phyloP scores from a whole-genome alignment of 768 basidiomycete genomes.

The Boletus edulis region DNA sequence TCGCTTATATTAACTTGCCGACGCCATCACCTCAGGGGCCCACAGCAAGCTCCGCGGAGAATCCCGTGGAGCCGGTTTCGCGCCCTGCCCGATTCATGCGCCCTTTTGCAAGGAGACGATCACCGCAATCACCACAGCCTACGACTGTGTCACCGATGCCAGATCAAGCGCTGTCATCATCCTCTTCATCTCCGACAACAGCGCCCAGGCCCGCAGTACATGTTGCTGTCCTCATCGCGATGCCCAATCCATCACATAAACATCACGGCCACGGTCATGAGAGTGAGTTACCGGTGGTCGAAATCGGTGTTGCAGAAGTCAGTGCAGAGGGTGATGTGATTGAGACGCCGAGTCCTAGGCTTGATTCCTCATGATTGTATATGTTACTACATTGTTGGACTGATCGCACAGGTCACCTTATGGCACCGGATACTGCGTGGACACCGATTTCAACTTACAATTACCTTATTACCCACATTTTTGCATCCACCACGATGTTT shows the following conservation, averaged over 20 bases:
- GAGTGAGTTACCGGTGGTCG: constrained; percentile 30
- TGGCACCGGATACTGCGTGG: constrained; percentile 1
- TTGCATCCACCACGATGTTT: background rate
- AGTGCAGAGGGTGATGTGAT: constrained; percentile 3
- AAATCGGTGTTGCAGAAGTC: constrained; percentile 31
- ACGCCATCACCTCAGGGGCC: constrained; percentile 6
- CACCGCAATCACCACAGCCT: constrained; percentile 14
- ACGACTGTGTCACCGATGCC: constrained; percentile 1
- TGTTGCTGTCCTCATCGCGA: constrained; percentile 44
- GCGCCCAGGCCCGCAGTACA: constrained; percentile 26
- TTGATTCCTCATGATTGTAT: constrained; percentile 10
- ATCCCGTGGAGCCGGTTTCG: constrained; percentile 1
- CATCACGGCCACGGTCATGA: constrained; percentile 13
- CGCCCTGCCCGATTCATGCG: constrained; percentile 12
- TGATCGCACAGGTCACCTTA: background rate
- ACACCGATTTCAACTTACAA: background rate
- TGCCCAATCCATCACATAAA: constrained; percentile 30
- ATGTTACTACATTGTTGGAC: constrained; percentile 1
- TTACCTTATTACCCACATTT: constrained; percentile 5
- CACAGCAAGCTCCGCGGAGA: background rate
- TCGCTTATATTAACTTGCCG: constrained; percentile 15
- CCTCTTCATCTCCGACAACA: constrained; percentile 11
- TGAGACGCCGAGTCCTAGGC: background rate
- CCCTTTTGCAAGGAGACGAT: constrained; percentile 15
- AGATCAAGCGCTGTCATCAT: background rate